Conservation (phyloP, 1,139 yeast genomes). For the Kodamaea anthophila region DNA sequence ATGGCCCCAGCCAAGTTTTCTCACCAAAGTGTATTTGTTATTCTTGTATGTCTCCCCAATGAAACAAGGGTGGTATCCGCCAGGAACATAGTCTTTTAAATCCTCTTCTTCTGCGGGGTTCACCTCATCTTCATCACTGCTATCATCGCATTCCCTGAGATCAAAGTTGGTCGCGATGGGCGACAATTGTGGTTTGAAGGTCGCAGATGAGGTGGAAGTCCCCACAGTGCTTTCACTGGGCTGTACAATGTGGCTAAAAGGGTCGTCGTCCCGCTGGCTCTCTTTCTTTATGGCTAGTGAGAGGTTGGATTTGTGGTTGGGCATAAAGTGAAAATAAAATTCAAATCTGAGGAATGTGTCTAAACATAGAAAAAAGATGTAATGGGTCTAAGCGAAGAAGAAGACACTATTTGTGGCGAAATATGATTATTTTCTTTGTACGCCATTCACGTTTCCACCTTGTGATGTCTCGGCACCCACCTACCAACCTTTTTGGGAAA, state of each 20-base stretch:
- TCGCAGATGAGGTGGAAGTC: constrained; percentile 19
- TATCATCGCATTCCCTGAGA: constrained; percentile 16
- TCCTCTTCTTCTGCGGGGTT: constrained; percentile 38
- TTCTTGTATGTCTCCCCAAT: constrained; percentile 35
- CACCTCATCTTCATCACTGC: constrained; percentile 29
- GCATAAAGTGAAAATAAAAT: no score
- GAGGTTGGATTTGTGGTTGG: constrained; percentile 38
- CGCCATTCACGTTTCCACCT: no score
- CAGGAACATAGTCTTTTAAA: constrained; percentile 30
- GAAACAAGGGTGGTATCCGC: constrained; percentile 40
- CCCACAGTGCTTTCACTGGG: constrained; percentile 14
- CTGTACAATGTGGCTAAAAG: constrained; percentile 11
- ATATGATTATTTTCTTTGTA: no score
- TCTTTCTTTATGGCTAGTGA: constrained; percentile 44
- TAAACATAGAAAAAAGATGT: no score
- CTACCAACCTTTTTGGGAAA: no score
- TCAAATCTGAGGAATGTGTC: no score
- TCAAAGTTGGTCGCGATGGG: constrained; percentile 32
- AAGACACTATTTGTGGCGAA: no score
- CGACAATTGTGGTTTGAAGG: constrained; percentile 33
- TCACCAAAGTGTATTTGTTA: constrained; percentile 27
- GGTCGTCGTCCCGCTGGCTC: constrained; percentile 3
- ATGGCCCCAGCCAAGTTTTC: constrained; percentile 48
- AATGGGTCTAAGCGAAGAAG: no score
- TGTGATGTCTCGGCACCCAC: no score